Base-by-base conservation (phyloP, 2,329 filamentous ascomycete species). In the Beauveria medogensis region DNA sequence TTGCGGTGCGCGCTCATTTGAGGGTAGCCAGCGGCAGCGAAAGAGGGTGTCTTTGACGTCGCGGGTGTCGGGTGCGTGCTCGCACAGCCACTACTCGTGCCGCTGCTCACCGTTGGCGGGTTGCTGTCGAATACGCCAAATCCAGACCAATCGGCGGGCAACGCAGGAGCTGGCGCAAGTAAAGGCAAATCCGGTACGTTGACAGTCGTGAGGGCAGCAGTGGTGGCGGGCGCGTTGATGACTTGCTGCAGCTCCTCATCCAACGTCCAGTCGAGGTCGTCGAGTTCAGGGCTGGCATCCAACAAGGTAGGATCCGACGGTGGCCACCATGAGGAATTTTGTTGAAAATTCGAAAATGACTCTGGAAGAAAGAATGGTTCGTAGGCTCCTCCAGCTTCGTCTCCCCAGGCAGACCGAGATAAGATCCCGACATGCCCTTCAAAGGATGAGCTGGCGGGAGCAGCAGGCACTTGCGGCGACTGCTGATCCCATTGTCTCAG, bases 401-500 rank as follows among this genome's bases (percentile, higher is more conserved):
- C 44, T 40, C 52, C 53, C 53, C 44, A 56, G 46, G 53, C 46
- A 40, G 59, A 44, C 46, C 53, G 53, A 56, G 59, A 61, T 47
- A 57, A 10, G 22, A 28, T 51, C 53, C 46, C 53, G 46, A 30
- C 14, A 20, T 50, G 53, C 34, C 44, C 20, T 48, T 56, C 37
- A 56, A 52, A 60, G 58, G 52, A 34, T 34, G 59, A 52, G 53
- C 52, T 60, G 59, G 53, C 59, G 59, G 43, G 52, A 52, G 46
- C 53, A 44, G 52, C 52, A 30, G 53, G 59, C 59, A 14, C 44
- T 51, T 43, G 59, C 24, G 44, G 53, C 44, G 46, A 46, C 53
- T 51, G 52, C 59, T 51, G 59, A 48, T 57, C 59, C 59, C 59
- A 61, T 61, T 50, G 52, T 61, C 47, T 51, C 59, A 61, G 52